phyloP scores from a whole-genome alignment of 148 eudicot genomes.

The Camellia japonica region DNA sequence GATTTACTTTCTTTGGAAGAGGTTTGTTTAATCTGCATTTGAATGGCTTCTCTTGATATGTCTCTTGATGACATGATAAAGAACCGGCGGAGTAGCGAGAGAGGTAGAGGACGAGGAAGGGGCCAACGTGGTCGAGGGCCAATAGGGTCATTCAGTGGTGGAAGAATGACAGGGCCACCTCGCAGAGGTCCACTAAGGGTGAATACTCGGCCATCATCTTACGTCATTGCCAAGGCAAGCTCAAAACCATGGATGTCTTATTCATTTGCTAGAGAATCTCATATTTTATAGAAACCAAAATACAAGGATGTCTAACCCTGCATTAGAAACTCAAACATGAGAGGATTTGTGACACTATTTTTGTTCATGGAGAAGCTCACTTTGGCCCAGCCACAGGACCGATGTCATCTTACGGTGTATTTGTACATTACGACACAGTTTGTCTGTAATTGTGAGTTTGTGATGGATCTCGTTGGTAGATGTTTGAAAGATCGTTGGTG shows the following conservation, averaged over 20 bases:
- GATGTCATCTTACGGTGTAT: conserved; percentile 22
- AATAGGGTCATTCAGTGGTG: conserved; percentile 51
- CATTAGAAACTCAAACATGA: conserved; percentile 26
- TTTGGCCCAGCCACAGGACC: conserved; percentile 28
- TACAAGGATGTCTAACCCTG: conserved; percentile 37
- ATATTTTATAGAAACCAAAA: conserved; percentile 35
- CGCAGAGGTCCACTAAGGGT: conserved; percentile 64
- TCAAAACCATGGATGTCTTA: conserved; percentile 58
- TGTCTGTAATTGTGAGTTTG: conserved; percentile 23
- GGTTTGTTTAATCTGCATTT: conserved; percentile 9
- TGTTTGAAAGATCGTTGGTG: conserved; percentile 29
- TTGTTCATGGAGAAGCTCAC: conserved; percentile 34
- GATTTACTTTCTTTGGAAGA: conserved; percentile 31
- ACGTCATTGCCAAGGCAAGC: conserved; percentile 95
- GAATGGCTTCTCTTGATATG: conserved; percentile 73
- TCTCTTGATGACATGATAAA: conserved; percentile 78
- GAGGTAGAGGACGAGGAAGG: conserved; percentile 63
- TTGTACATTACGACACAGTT: conserved; percentile 25
- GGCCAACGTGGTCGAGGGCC: conserved; percentile 60
- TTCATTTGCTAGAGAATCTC: conserved; percentile 49
- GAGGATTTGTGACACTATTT: conserved; percentile 28
- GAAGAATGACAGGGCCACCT: conserved; percentile 57
- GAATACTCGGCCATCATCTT: conserved; percentile 65
- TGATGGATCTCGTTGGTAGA: conserved; percentile 27
- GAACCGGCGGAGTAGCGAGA: conserved; percentile 48